phyloP scores from a whole-genome alignment of 1,284 basidiomycete genomes.

The Mycosarcoma mackinlayi region DNA sequence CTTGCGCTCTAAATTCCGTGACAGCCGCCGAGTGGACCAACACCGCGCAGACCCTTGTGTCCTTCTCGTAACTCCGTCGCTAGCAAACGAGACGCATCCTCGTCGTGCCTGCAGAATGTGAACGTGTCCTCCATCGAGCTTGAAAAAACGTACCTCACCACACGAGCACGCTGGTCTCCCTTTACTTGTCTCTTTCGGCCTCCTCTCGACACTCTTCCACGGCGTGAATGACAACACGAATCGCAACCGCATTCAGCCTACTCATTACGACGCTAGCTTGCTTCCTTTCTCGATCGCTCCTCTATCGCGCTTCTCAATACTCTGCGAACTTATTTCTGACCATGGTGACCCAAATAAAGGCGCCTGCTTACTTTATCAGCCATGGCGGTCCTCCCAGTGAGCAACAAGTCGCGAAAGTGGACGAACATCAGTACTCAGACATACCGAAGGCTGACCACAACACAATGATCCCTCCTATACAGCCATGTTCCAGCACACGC shows the following conservation, averaged over 20 bases:
- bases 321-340: neutral
- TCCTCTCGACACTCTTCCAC: neutral
- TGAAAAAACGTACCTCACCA: too few relatives aligned
- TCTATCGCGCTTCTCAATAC: neutral
- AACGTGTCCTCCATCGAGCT: too few relatives aligned
- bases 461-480: neutral
- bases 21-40: too few relatives aligned
- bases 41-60: too few relatives aligned
- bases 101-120: too few relatives aligned
- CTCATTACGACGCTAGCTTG: constrained; percentile 14
- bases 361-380: constrained; percentile 53
- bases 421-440: too few relatives aligned
- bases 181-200: neutral
- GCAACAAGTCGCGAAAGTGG: neutral
- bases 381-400: constrained; percentile 69
- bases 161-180: too few relatives aligned
- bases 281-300: constrained; percentile 4
- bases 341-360: constrained; percentile 21
- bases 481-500: constrained; percentile 68
- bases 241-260: constrained; percentile 7
- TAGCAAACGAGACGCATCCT: too few relatives aligned
- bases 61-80: neutral
- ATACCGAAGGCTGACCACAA: neutral
- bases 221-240: constrained; percentile 13
- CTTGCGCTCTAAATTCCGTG: constrained; percentile 10